These are phyloP conservation scores for Setaria viridis DNA, from an alignment of 202 grass and related monocot genomes.

Conservation along the genomic window DNA sequence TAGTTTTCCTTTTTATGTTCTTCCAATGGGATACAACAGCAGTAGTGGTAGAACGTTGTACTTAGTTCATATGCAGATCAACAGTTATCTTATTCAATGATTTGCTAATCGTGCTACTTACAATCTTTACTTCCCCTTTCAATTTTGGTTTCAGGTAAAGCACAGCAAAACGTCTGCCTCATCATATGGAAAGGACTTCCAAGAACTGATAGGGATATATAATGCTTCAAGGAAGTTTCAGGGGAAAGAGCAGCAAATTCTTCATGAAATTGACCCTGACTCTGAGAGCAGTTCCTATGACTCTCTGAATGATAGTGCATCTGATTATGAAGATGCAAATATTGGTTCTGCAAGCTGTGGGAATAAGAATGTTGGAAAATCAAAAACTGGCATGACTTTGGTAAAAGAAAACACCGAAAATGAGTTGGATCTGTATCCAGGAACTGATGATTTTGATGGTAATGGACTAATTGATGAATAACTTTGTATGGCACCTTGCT, in stretches of 20 bases:
- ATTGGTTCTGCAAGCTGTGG: constrained; percentile 31
- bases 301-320: constrained; percentile 48
- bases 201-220: constrained; percentile 70
- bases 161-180: constrained; percentile 74
- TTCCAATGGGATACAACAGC: background rate
- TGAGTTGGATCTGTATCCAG: constrained; percentile 68
- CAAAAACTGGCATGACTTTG: constrained; percentile 14
- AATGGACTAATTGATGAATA: constrained; percentile 41
- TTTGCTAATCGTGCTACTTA: background rate
- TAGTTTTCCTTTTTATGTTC: constrained; percentile 16
- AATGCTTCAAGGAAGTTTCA: constrained; percentile 46
- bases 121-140: constrained; percentile 6
- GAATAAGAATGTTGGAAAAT: constrained; percentile 41
- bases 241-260: constrained; percentile 46
- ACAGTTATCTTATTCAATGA: constrained; percentile 7
- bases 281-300: constrained; percentile 63
- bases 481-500: constrained; percentile 20
- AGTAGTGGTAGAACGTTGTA: background rate
- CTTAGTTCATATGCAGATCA: background rate
- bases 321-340: constrained; percentile 53
- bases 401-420: constrained; percentile 62
- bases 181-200: constrained; percentile 78
- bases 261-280: constrained; percentile 45
- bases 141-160: constrained; percentile 69
- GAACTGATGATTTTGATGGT: constrained; percentile 94